Evolutionary conservation across 495 filamentous ascomycete species (phyloP).

Genomic region (Lasiosphaeria ovina): DNA sequence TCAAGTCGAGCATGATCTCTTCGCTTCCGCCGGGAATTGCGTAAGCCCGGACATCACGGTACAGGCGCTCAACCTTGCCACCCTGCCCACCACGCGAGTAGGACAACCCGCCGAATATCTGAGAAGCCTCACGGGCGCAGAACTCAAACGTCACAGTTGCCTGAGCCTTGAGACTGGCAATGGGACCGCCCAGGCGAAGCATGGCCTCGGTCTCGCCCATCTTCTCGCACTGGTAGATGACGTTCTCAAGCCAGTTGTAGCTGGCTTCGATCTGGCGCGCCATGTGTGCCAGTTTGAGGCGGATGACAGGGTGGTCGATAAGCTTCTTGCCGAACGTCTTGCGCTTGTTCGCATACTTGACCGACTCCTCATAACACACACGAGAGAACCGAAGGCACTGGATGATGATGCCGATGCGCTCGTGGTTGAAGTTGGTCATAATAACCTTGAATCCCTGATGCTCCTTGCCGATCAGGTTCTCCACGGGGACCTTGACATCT

Average conservation of each 20-base stretch:
- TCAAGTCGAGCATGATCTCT: conserved; percentile 98
- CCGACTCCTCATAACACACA: conserved; percentile 93
- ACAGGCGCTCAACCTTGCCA: conserved; percentile 91
- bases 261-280: conserved; percentile 94
- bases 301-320: conserved; percentile 95
- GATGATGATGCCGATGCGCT: conserved; percentile 97
- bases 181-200: conserved; percentile 91
- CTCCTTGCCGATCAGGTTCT: conserved; percentile 96
- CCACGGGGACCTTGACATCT: conserved; percentile 96
- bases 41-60: conserved; percentile 95
- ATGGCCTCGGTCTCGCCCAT: conserved; percentile 96
- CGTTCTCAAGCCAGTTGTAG: conserved; percentile 96
- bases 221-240: conserved; percentile 85
- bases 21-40: conserved; percentile 95
- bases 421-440: conserved; percentile 99
- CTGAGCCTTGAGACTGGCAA: conserved; percentile 92
- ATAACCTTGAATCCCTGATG: conserved; percentile 98
- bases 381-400: conserved; percentile 93
- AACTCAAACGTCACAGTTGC: conserved; percentile 92
- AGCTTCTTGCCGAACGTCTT: conserved; percentile 93
- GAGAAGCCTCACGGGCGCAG: conserved; percentile 92
- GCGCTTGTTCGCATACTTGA: conserved; percentile 97
- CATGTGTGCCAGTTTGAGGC: conserved; percentile 97
- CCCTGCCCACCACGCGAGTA: conserved; percentile 94
- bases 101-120: conserved; percentile 94